Evolutionary conservation across 768 basidiomycete species (phyloP).

Genomic region (Mycena rebaudengoi): DNA sequence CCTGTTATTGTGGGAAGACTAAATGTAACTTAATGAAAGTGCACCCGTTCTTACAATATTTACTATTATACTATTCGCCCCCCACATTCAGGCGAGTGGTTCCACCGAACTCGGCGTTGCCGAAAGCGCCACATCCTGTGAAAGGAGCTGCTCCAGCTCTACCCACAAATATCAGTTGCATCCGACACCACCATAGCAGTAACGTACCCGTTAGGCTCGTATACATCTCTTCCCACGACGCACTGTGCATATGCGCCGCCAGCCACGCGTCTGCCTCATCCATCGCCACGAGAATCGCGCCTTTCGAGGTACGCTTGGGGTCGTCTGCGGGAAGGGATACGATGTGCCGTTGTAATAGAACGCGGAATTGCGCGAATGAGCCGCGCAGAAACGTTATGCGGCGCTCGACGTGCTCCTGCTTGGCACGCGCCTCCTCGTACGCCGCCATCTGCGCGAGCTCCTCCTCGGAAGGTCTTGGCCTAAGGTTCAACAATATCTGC

Average conservation of each 20-base stretch:
- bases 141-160: too few relatives aligned
- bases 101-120: too few relatives aligned
- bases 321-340: neutral
- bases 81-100: too few relatives aligned
- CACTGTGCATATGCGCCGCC: neutral
- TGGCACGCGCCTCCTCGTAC: neutral
- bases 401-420: neutral
- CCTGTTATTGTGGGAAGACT: too few relatives aligned
- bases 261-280: neutral
- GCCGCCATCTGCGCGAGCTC: neutral
- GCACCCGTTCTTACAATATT: too few relatives aligned
- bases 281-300: neutral
- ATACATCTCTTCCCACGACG: neutral
- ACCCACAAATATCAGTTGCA: too few relatives aligned
- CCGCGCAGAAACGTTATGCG: neutral
- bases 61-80: too few relatives aligned
- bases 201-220: neutral
- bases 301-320: neutral
- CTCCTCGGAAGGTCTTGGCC: neutral
- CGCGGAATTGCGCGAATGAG: neutral
- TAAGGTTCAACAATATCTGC: too few relatives aligned
- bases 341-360: neutral
- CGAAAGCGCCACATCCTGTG: too few relatives aligned
- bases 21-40: too few relatives aligned
- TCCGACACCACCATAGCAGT: too few relatives aligned